These are phyloP conservation scores for Ceratobasidium sp. DNA, from an alignment of 1,284 basidiomycete species.

Conservation along the genomic window DNA sequence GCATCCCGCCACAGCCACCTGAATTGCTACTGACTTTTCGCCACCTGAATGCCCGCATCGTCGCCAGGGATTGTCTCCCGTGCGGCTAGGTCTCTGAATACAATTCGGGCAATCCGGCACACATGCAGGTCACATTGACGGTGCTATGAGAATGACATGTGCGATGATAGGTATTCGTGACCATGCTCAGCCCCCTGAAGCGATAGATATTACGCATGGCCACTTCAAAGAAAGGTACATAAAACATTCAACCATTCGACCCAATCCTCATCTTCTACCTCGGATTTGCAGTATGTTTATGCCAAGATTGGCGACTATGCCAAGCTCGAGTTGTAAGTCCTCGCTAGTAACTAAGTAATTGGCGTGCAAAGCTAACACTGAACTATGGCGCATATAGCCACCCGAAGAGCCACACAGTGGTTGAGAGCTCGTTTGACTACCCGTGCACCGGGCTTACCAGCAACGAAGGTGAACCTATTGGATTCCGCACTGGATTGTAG, in stretches of 20 bases:
- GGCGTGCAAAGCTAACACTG: background rate
- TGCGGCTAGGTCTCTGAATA: background rate
- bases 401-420: conserved; percentile 35
- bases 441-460: background rate
- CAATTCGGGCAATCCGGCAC: background rate
- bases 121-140: background rate
- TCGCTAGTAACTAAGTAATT: background rate
- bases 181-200: background rate
- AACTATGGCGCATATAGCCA: background rate
- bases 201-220: background rate
- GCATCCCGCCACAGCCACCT: too few relatives aligned
- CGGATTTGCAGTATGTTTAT: conserved; percentile 9
- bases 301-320: conserved; percentile 17
- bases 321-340: conserved; percentile 35
- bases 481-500: conserved; percentile 27
- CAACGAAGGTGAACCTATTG: background rate
- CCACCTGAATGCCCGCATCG: background rate
- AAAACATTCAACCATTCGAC: background rate
- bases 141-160: background rate
- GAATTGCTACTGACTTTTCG: too few relatives aligned
- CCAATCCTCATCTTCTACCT: conserved; percentile 1
- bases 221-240: too few relatives aligned
- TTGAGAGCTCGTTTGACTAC: conserved; percentile 11
- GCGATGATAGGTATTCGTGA: background rate
- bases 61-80: background rate